phyloP scores from a whole-genome alignment of 139 green algal genomes.

The Chlorella sp. region DNA sequence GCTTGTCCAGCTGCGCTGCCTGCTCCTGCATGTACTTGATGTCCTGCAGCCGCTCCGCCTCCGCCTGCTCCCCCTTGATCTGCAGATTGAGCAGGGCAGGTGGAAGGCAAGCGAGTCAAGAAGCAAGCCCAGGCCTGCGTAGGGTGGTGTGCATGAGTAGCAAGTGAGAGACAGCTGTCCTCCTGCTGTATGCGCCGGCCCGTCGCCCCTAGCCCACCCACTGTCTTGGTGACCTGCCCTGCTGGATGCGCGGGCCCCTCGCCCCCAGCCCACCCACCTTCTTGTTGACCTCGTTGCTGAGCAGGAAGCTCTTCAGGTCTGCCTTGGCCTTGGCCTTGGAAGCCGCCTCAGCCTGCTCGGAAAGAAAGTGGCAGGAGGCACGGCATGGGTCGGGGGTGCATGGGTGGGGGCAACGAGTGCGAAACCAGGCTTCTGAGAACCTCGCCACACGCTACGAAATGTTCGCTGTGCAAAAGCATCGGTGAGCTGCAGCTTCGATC shows the following conservation, averaged over 20 bases:
- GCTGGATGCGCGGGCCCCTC: neutral
- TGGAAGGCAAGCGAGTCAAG: too few relatives aligned
- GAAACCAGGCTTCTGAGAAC: neutral
- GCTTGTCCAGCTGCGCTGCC: constrained; percentile 35
- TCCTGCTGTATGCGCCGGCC: neutral
- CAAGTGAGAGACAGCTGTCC: neutral
- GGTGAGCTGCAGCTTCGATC: too few relatives aligned
- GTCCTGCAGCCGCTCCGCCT: constrained; percentile 24
- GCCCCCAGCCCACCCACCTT: neutral
- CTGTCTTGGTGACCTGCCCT: constrained; percentile 30
- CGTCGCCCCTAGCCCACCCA: neutral
- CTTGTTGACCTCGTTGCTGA: constrained; percentile 41
- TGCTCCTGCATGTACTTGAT: constrained; percentile 35
- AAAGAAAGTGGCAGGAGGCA: neutral
- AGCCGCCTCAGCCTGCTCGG: constrained; percentile 28
- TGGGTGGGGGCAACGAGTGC: neutral
- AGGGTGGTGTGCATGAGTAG: neutral
- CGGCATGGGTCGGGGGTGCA: neutral
- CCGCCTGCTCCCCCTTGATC: constrained; percentile 30
- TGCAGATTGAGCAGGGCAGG: neutral
- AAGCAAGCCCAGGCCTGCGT: neutral
- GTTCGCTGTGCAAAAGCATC: neutral
- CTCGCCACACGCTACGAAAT: neutral
- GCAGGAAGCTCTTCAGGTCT: constrained; percentile 47
- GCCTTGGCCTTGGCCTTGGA: constrained; percentile 38